Base-by-base conservation (phyloP, 176 grass and related monocot species). In the maize (Zea mays) region DNA sequence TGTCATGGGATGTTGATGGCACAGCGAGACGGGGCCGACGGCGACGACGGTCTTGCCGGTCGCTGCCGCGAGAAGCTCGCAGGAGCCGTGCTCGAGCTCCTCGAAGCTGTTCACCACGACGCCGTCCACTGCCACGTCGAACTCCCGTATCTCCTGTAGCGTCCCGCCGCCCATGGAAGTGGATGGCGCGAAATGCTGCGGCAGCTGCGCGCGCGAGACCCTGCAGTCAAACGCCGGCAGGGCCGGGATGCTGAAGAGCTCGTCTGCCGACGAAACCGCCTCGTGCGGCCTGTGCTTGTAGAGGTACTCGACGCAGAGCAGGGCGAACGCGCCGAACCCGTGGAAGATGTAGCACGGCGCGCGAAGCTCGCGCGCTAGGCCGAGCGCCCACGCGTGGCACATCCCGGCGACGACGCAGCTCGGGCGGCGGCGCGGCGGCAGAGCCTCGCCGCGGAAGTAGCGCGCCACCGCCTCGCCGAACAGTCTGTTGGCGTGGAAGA, bases 261-360 rank as follows among this genome's bases (percentile, higher is more conserved):
- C 88, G 7, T 84, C 77, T 2, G 42, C 3, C 0, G 79, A 78
- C 16, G 83, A 17, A 1, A 46, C 61, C 7, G 9, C 41, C 62
- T 93, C 85, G 47, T 90, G 88, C 0, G 67, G 44, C 39, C 71
- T 46, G 59, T 86, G 81, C 19, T 33, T n/a, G 83, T 70, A 78
- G 17, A 97, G 87, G 52, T 79, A 48, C 34, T 97, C 85, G 63
- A 87, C 55, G 75, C 82, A 83, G 17, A 86, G 71, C 14, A 88
- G 42, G 0, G 88, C 85, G 62, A 88, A 88, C 34, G 83, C 89
- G 60, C 87, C 82, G 20, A 54, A 93, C 0, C 93, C 93, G 73
- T 93, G 93, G 80, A 93, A 93, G 68, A 90, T 39, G 50, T 93
- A 88, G 78, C 90, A 93, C 7, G 90, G 90, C 10, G 90, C 68